Evolutionary conservation across 1,139 yeast genomes (phyloP), one percentile per base, ranked within the genome.

Genomic region (Pichia sp.): DNA sequence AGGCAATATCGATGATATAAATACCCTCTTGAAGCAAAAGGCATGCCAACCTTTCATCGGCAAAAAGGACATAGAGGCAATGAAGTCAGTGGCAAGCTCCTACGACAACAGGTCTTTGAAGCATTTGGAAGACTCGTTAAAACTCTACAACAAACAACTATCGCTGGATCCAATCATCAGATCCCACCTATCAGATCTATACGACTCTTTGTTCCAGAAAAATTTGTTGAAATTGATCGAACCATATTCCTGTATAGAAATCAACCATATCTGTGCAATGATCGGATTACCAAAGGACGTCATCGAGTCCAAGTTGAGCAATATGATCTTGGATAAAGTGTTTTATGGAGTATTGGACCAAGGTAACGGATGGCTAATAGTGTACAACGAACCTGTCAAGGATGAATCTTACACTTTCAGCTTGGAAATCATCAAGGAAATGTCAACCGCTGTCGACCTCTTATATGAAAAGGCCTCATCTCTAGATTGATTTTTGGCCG

Each of bases 261-360:
- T 95, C 58, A 78, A 89, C 7, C 97, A 90, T 69, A 83, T 95
- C 57, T 87, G 98, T 32, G 82, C 87, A 64, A 83, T 88, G 64
- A 87, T 95, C 59, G 98, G 97, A 5, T 79, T 95, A 59, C 93
- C 90, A 63, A 78, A 85, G 52, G 87, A 85, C 61, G 96, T 90
- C 68, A 92, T 93, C 32, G 99, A 93, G 72, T 96, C 96, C 19
- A 93, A 93, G 71, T 78, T 93, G 60, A 85, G 95, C 51, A 98
- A 93, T 72, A 93, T 93, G 99, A 93, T 93, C 64, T 79, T 93
- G 64, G 99, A 93, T 70, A 87, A 90, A 68, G 89, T 92, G 15
- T 90, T 95, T 65, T 87, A 86, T 67, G 99, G 99, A 49, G 98
- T 95, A 48, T 78, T 93, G 64, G 99, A 93, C 70, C 99, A 93